Evolutionary conservation across 306 rosid species (phyloP), one percentile per base, ranked within the genome.

Genomic region (Dryas drummondii): DNA sequence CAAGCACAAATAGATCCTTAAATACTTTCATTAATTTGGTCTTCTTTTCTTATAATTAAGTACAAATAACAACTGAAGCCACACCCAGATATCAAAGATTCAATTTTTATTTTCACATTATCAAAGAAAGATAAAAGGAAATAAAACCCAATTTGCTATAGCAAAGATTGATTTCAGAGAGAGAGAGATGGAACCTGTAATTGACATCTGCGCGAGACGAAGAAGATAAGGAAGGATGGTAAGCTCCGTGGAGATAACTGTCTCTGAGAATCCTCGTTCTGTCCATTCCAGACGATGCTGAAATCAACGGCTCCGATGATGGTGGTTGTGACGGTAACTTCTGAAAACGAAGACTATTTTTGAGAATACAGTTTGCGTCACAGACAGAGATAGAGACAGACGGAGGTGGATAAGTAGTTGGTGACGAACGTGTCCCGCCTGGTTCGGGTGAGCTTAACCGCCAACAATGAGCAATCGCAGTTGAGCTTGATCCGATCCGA

Each of bases 151-250:
- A 17, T 67, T 66, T 5, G 6, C 4, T 47, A 47, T 12, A 52
- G 11, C 16, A 6, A 52, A 52, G 56, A 9, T n/a, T 10, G 44
- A 13, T 44, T 41, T 6, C 17, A 42, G 0, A 46, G 19, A 50
- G 41, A 15, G 8, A 66, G 37, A 78, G 42, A 41, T 65, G 17
- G 78, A 51, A 91, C 97, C 98, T 94, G 94, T 94, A 94, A 83
- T 63, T 80, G 78, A 94, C 97, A 82, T 91, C 97, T 59, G 96
- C 79, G 42, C 64, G 89, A 68, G 96, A 87, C 76, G 87, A 83
- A 75, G 78, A 79, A 22, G 84, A 82, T 19, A 72, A 27, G 45
- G 87, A 78, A 44, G 74, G 78, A 13, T 68, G 76, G 68, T 76
- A 82, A 82, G 66, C 75, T 56, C 70, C 84, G 61, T 46, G 59